Conservation (phyloP, 768 basidiomycete species). For the Leucosporidium scottii region DNA sequence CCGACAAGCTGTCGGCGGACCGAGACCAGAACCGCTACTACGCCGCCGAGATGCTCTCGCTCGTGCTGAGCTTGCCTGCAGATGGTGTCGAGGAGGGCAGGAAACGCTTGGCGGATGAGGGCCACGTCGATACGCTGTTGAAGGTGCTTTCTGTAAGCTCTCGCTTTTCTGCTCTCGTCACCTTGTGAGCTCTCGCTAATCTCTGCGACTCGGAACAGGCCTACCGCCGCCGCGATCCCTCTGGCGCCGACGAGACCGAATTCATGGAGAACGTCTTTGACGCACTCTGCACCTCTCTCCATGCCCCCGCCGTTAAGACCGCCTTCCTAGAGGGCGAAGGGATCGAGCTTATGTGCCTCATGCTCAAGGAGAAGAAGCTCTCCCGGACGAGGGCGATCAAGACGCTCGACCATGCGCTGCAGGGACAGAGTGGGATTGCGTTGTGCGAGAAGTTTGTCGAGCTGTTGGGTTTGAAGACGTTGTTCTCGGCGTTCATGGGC, state of each 20-base stretch:
- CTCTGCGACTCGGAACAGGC: background rate
- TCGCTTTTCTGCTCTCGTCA: background rate
- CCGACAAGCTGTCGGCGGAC: conserved; percentile 43
- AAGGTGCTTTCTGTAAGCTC: conserved; percentile 19
- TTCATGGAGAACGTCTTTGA: conserved; percentile 99
- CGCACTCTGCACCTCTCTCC: conserved; percentile 71
- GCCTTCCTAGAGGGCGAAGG: conserved; percentile 86
- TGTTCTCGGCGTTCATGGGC: conserved; percentile 90
- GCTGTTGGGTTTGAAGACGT: conserved; percentile 72
- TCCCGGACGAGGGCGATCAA: conserved; percentile 53
- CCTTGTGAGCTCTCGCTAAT: conserved; percentile 10
- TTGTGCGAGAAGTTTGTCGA: conserved; percentile 82
- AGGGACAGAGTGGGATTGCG: conserved; percentile 52
- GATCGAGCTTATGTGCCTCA: conserved; percentile 91
- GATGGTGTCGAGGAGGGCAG: conserved; percentile 45
- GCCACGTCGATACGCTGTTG: conserved; percentile 20
- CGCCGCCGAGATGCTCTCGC: conserved; percentile 85
- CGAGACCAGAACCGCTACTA: conserved; percentile 91
- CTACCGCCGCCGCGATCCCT: conserved; percentile 28
- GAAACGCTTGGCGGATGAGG: conserved; percentile 55
- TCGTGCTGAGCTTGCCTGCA: conserved; percentile 51
- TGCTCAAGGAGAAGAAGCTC: conserved; percentile 67
- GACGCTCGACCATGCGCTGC: conserved; percentile 77
- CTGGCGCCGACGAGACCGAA: conserved; percentile 71
- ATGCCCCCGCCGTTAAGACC: conserved; percentile 53